Evolutionary conservation across 176 grass and related monocot species (phyloP), one percentile per base, ranked within the genome.

Genomic region (Phyllostachys edulis): DNA sequence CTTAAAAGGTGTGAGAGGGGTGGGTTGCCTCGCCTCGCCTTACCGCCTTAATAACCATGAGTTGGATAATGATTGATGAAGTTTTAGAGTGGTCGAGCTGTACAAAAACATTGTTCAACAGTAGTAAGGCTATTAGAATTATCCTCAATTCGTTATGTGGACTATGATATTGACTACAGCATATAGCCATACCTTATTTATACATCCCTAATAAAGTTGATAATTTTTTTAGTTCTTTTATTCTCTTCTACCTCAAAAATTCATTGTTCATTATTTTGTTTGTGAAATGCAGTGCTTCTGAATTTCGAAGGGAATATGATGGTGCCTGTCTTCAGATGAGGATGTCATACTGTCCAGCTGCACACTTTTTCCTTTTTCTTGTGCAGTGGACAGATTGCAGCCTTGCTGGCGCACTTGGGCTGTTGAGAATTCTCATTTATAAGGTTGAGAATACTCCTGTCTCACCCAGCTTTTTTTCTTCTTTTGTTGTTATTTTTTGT

Each of bases 361-460:
- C 94, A 52, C 92, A 94, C 29, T 85, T 97, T 55, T 94, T 97
- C 85, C 94, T 97, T 82, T 94, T 92, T 89, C 88, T 94, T 67
- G 90, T 97, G 63, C 88, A 89, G 57, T 97, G 92, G 92, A 91
- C 94, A 54, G 94, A 97, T 77, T 97, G 94, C 76, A 97, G 62
- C 46, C 90, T 97, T 87, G 94, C 92, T 29, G 94, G 94, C 65
- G 77, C 88, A 24, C 92, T 97, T 89, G 92, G 94, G 66, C 76
- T 97, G 18, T 78, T 97, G 59, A 85, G 88, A 37, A 94, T 97
- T 94, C 89, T 97, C n/a, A 97, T 97, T 80, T 97, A 94, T 78
- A 94, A 94, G 91, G 94, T 97, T 56, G 24, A 37, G 52, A 24
- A 39, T 12, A 69, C 52, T 66, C 9, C 32, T 26, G 14, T 75